phyloP scores from a whole-genome alignment of 345 rosid species.

The Salix udensis region DNA sequence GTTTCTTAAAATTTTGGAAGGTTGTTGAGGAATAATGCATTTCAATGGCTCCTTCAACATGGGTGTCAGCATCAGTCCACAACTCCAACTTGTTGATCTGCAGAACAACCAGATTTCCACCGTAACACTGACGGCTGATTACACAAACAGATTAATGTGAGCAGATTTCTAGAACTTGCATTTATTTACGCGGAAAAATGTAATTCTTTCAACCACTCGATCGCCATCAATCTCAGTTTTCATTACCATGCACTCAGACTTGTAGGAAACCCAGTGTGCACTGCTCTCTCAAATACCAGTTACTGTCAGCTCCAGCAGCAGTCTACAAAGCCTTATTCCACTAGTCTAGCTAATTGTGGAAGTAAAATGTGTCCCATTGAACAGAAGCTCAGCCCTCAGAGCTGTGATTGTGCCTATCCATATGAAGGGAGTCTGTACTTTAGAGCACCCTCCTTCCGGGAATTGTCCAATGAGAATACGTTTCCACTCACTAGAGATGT shows the following conservation, averaged over 20 bases:
- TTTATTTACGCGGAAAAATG: not conserved
- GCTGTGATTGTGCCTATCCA: constrained; percentile 86
- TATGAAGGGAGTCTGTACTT: constrained; percentile 81
- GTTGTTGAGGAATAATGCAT: constrained; percentile 63
- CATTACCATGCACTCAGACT: constrained; percentile 47
- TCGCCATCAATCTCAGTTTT: constrained; percentile 1
- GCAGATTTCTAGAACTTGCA: constrained; percentile 7
- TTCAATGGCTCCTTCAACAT: constrained; percentile 58
- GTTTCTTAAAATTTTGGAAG: constrained; percentile 34
- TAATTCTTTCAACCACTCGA: not conserved
- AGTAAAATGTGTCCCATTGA: constrained; percentile 52
- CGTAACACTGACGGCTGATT: constrained; percentile 47
- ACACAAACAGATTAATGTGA: constrained; percentile 61
- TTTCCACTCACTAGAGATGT: constrained; percentile 83
- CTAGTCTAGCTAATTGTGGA: constrained; percentile 71
- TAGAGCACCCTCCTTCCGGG: constrained; percentile 75
- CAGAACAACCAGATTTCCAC: constrained; percentile 72
- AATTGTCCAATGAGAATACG: constrained; percentile 45
- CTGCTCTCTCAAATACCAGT: constrained; percentile 53
- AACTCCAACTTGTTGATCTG: constrained; percentile 65
- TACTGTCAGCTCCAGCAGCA: constrained; percentile 72
- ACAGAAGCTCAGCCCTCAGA: constrained; percentile 86
- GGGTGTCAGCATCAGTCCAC: constrained; percentile 49
- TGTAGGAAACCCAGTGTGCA: constrained; percentile 84
- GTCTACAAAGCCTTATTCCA: constrained; percentile 56